Evolutionary conservation across 805 yeast genomes (phyloP), one percentile per base, ranked within the genome.

Genomic region (Phaffomyces thermotolerans): DNA sequence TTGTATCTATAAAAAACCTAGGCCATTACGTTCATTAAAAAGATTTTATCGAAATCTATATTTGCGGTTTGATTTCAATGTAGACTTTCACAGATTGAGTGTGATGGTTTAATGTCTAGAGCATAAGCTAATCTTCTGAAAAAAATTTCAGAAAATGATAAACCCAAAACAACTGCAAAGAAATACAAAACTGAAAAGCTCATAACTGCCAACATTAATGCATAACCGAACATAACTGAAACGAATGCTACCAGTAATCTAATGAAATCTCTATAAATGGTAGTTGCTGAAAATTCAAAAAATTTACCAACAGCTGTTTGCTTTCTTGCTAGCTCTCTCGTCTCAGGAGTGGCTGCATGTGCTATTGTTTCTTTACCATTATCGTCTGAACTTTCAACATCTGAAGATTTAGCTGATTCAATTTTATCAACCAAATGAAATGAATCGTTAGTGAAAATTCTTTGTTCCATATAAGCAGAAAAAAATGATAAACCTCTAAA

Each of bases 141-240:
- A 53, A 77, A 73, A 36, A 84, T 76, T 53, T 84, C 85, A 32
- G 87, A 86, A 44, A 82, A 65, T 1, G 89, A 73, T 46, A 82
- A 65, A 10, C 95, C 95, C 15, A 79, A 53, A 15, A 81, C 76
- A 27, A 82, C 79, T 2, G 86, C 91, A 63, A 84, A 84, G 60
- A 84, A 81, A 52, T 84, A 84, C 0, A 78, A 63, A 37, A 82
- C 52, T 8, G 82, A 73, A 57, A 69, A 84, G 34, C 83, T 69
- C 95, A 84, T 84, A 6, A 84, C 83, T 14, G 79, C 89, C 65
- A 84, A 71, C 95, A 84, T 84, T 53, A 84, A 63, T 31, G 81
- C 81, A 57, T 79, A 84, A 12, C 84, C 81, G 39, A 84, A 57
- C 71, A 83, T 67, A 18, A 84, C 82, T 3, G 84, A 75, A 15